Conservation (phyloP, 1,284 basidiomycete genomes). For the Peniophora sp. region DNA sequence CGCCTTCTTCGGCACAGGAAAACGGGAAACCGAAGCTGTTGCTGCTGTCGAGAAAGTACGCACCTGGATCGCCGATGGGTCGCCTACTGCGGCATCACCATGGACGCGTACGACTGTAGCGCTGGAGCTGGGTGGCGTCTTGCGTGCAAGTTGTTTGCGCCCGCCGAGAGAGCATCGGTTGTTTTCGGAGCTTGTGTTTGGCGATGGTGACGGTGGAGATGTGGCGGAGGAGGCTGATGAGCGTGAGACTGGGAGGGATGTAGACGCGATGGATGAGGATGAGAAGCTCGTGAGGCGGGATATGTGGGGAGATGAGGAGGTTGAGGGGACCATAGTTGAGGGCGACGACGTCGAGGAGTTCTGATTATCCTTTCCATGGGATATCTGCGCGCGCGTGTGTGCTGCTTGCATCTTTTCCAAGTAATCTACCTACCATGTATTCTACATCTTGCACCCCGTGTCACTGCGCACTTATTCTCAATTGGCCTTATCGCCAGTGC, state of each 20-base stretch:
- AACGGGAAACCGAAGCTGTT: conserved; percentile 46
- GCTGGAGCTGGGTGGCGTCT: conserved; percentile 52
- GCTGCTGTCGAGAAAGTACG: conserved; percentile 49
- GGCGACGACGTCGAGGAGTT: conserved; percentile 63
- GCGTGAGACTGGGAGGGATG: conserved; percentile 3
- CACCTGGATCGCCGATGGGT: conserved; percentile 42
- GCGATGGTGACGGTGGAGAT: conserved; percentile 15
- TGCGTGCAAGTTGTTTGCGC: conserved; percentile 35
- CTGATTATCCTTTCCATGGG: too few species aligned
- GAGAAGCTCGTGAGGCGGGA: conserved; percentile 1
- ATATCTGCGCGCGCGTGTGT: too few species aligned
- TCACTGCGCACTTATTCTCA: too few species aligned
- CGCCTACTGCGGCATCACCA: conserved; percentile 21
- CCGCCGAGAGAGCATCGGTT: conserved; percentile 38
- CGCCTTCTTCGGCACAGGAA: conserved; percentile 56
- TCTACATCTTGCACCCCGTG: too few species aligned
- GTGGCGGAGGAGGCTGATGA: conserved; percentile 36
- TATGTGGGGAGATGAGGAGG: conserved; percentile 8
- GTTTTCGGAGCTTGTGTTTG: conserved; percentile 51
- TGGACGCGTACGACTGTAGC: conserved; percentile 50
- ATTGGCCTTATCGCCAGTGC: too few species aligned
- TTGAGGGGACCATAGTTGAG: conserved; percentile 53
- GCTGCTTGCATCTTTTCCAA: too few species aligned
- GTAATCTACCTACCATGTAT: too few species aligned
- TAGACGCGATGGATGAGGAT: not conserved